Base-by-base conservation (phyloP, 306 rosid genomes). In the Mimosa bimucronata region DNA sequence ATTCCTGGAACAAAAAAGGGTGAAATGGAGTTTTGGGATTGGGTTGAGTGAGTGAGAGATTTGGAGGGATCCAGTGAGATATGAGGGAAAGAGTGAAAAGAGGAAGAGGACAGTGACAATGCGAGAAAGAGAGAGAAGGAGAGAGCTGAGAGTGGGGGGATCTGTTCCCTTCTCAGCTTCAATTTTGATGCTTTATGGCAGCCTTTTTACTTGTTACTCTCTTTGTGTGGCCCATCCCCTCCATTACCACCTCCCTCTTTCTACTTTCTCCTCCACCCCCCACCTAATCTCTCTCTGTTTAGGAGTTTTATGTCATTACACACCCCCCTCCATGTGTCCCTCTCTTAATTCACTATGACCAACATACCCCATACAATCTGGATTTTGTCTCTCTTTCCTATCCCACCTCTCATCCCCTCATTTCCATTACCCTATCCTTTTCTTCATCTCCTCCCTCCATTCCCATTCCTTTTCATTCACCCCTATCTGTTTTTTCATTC, bases 331-430 rank as follows among this genome's bases (percentile, higher is more conserved):
- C 46, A 2, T 2, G 11, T 2, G 3, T 7, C 25, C 16, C 14
- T 21, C 19, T 13, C 19, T 2, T 13, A 46, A 12, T 16, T 1
- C 9, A 19, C 9, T 40, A 1, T 21, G 13, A 34, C 18, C 10
- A 67, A 21, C 73, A 68, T 68, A 23, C 73, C 73, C 73, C 73
- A 21, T 68, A 13, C 53, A 68, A 68, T 68, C 53, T 21, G 73
- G 73, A 40, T 68, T 68, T 41, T 67, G 73, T 68, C 73, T 41
- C 53, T 21, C 45, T 2, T 12, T 6, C 3, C 2, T 41, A 2
- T 23, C 64, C 2, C 6, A 3, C n/a, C 1, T 9, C 29, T 19
- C 55, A 15, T 46, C 0, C 53, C 7, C 60, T 18, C 25, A n/a
- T 7, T 5, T 14, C 60, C 11, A 18, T 18, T 19, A 34, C 38